These are phyloP conservation scores for Peronospora tabacina DNA, from an alignment of 352 stramenopile species.

Conservation along the genomic window DNA sequence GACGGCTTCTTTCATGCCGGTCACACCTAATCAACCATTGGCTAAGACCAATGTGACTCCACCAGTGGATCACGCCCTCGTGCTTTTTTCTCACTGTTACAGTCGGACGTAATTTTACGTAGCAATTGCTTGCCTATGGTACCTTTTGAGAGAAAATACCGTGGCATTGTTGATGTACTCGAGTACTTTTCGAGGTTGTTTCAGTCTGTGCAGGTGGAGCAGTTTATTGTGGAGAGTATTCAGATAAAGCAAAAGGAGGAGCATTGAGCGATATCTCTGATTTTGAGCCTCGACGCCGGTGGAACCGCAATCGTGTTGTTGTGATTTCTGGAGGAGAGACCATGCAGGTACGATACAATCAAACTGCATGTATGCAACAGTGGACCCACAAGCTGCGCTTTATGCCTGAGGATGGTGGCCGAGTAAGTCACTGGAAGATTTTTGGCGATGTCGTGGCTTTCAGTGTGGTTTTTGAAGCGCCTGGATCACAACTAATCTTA, in stretches of 20 bases:
- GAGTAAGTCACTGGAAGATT: slow-evolving; percentile 73
- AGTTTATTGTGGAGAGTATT: slow-evolving; percentile 71
- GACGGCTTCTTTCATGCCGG: slow-evolving; percentile 34
- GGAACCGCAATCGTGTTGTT: slow-evolving; percentile 46
- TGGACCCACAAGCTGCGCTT: slow-evolving; percentile 83
- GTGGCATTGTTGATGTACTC: slow-evolving; percentile 60
- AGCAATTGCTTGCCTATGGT: slow-evolving; percentile 87
- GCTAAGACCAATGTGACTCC: slow-evolving; percentile 35
- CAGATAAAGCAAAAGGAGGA: slow-evolving; percentile 46
- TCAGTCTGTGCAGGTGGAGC: slow-evolving; percentile 61
- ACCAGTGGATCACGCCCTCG: slow-evolving; percentile 52
- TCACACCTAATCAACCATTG: slow-evolving; percentile 49
- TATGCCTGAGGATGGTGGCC: slow-evolving; percentile 33
- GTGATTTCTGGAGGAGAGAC: slow-evolving; percentile 70
- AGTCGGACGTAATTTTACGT: slow-evolving; percentile 64
- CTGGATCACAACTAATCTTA: slow-evolving; percentile 70
- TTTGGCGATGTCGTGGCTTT: slow-evolving; percentile 83
- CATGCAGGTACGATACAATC: slow-evolving; percentile 75
- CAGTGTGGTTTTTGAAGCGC: slow-evolving; percentile 76
- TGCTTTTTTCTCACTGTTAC: slow-evolving; percentile 71
- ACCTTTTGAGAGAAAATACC: slow-evolving; percentile 78
- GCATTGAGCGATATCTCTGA: slow-evolving; percentile 3
- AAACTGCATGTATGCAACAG: slow-evolving; percentile 83
- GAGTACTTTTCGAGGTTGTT: slow-evolving; percentile 70
- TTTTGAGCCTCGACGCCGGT: slow-evolving; percentile 19